Conservation (phyloP, 192 early-diverging fungal species). For the Chytriomyces hyalinus region DNA sequence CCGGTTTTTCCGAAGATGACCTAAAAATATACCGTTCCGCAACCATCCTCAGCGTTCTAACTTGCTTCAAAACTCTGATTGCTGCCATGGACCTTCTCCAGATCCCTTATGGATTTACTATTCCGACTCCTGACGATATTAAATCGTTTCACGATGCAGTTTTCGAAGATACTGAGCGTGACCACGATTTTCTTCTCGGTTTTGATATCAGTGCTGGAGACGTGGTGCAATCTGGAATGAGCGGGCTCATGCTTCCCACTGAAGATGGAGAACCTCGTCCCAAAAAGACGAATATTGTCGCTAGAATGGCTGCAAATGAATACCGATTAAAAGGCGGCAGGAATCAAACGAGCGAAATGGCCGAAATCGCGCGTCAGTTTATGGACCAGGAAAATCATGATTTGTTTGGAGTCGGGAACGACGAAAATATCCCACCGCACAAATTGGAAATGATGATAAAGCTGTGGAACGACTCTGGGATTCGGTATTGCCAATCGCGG, state of each 20-base stretch:
- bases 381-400: not conserved
- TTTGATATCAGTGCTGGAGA: not conserved
- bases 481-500: slow-evolving; percentile 40
- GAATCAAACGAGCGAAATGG: not conserved
- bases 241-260: not conserved
- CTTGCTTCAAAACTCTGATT: slow-evolving; percentile 24
- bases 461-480: slow-evolving; percentile 51
- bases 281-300: not conserved
- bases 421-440: slow-evolving; percentile 23
- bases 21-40: slow-evolving; percentile 28
- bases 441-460: slow-evolving; percentile 13
- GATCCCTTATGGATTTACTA: slow-evolving; percentile 7
- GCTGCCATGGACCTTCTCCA: slow-evolving; percentile 31
- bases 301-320: not conserved
- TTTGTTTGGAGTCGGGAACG: slow-evolving; percentile 4
- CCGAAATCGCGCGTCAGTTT: not conserved
- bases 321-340: not conserved
- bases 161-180: not conserved
- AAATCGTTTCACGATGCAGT: not conserved
- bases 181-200: not conserved
- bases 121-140: not conserved
- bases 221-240: not conserved
- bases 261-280: not conserved
- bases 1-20: slow-evolving; percentile 34
- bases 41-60: slow-evolving; percentile 33